Evolutionary conservation across 208 protist species (phyloP).

Genomic region (Leishmania lainsoni): DNA sequence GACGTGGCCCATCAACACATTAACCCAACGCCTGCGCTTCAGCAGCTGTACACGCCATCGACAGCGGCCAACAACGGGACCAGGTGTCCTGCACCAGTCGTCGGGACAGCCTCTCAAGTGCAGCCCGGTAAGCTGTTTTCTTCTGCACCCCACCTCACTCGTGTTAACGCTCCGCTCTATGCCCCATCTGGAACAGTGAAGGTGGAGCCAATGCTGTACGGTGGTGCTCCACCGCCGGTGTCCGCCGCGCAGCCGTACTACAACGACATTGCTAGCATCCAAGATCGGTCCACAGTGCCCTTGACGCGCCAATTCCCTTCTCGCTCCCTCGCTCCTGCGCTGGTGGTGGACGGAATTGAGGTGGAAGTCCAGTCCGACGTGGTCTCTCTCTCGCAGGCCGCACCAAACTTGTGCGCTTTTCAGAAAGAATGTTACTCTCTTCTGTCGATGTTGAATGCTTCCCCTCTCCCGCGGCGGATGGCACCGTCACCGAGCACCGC

Average conservation of each 20-base stretch:
- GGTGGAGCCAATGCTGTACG: neutral
- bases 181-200: slow-evolving; percentile 8
- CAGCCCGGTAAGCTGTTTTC: neutral
- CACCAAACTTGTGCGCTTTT: slow-evolving; percentile 33
- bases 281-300: neutral
- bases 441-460: slow-evolving; percentile 24
- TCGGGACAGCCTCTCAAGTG: neutral
- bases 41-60: neutral
- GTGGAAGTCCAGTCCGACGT: slow-evolving; percentile 29
- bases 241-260: neutral
- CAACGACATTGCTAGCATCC: slow-evolving; percentile 19
- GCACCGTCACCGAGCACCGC: neutral
- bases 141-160: slow-evolving; percentile 7
- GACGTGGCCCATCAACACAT: slow-evolving; percentile 17
- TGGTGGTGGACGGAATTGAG: slow-evolving; percentile 11
- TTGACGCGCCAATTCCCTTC: neutral
- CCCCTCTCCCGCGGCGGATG: neutral
- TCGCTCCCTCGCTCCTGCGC: neutral
- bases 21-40: neutral
- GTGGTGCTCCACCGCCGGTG: neutral
- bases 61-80: neutral
- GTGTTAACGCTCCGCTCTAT: slow-evolving; percentile 28
- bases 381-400: slow-evolving; percentile 8
- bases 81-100: neutral
- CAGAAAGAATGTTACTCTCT: slow-evolving; percentile 39